Evolutionary conservation across 345 rosid genomes (phyloP).

Genomic region (Mangifera indica): DNA sequence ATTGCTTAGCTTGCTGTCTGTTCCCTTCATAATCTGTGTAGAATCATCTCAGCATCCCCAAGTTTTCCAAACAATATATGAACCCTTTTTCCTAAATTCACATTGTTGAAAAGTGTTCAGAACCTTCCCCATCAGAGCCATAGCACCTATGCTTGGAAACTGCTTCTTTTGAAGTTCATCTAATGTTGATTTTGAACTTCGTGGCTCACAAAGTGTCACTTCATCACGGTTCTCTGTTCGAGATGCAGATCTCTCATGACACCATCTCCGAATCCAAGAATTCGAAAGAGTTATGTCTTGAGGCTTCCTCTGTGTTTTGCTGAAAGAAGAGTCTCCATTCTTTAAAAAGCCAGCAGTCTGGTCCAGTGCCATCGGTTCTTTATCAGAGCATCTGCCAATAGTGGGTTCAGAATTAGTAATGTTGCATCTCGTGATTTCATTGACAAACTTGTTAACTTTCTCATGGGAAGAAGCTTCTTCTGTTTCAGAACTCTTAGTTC

Average conservation of each 20-base stretch:
- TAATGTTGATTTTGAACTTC: conserved; percentile 28
- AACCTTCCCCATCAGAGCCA: conserved; percentile 96
- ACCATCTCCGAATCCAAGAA: conserved; percentile 84
- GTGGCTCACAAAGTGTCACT: conserved; percentile 39
- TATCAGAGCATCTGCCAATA: conserved; percentile 25
- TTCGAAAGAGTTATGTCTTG: conserved; percentile 36
- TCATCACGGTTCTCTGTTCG: conserved; percentile 26
- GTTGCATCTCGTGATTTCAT: conserved; percentile 32
- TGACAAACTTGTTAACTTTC: conserved; percentile 37
- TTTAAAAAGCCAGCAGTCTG: conserved; percentile 19
- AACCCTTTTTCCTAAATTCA: conserved; percentile 48
- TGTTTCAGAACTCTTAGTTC: conserved; percentile 42
- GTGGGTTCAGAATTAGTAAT: conserved; percentile 35
- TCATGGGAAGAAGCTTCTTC: conserved; percentile 42
- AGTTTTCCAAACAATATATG: conserved; percentile 66
- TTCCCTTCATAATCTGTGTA: neutral
- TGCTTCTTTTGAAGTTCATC: conserved; percentile 50
- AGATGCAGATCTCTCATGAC: conserved; percentile 32
- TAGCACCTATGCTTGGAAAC: conserved; percentile 87
- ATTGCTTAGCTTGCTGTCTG: neutral
- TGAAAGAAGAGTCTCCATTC: conserved; percentile 31
- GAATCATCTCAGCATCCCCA: conserved; percentile 14
- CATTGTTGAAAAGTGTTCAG: conserved; percentile 59
- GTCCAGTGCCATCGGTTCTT: conserved; percentile 24
- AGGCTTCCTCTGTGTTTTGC: conserved; percentile 26